Conservation (phyloP, 176 grass and related monocot genomes). For the Luzula sylvatica region DNA sequence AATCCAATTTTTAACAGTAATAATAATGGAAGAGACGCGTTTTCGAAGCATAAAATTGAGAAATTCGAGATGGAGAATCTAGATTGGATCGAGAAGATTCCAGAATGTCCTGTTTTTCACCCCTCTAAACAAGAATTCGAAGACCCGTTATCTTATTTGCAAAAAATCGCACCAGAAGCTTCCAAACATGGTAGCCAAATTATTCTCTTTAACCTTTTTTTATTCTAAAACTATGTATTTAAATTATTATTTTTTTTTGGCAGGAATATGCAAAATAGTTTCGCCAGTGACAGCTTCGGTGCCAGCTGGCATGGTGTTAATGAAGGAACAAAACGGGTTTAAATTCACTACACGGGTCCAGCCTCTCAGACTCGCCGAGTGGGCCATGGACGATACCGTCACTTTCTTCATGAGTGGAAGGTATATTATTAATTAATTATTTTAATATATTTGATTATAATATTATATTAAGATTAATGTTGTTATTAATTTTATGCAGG, state of each 20-base stretch:
- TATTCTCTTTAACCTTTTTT: constrained; percentile 5
- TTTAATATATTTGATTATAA: neutral
- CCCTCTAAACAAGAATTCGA: constrained; percentile 81
- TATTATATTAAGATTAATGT: neutral
- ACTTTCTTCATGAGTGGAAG: constrained; percentile 98
- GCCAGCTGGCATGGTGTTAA: constrained; percentile 74
- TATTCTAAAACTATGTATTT: no score
- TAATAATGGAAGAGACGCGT: constrained; percentile 37
- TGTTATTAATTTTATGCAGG: constrained; percentile 56
- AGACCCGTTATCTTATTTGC: constrained; percentile 72
- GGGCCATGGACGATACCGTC: constrained; percentile 72
- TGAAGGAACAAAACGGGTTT: constrained; percentile 78
- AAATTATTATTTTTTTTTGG: neutral
- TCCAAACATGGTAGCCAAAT: constrained; percentile 51
- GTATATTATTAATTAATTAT: constrained; percentile 22
- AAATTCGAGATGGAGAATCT: constrained; percentile 78
- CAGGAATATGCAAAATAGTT: constrained; percentile 97
- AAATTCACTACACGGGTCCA: constrained; percentile 96
- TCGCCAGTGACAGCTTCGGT: constrained; percentile 63
- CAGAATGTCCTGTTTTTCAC: constrained; percentile 75
- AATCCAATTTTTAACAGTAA: constrained; percentile 11
- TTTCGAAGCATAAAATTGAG: constrained; percentile 53
- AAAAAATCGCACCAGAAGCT: constrained; percentile 68
- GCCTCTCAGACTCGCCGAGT: constrained; percentile 78
- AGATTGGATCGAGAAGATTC: constrained; percentile 75